These are phyloP conservation scores for Boletus bicolor DNA, from an alignment of 768 basidiomycete species.

Conservation along the genomic window DNA sequence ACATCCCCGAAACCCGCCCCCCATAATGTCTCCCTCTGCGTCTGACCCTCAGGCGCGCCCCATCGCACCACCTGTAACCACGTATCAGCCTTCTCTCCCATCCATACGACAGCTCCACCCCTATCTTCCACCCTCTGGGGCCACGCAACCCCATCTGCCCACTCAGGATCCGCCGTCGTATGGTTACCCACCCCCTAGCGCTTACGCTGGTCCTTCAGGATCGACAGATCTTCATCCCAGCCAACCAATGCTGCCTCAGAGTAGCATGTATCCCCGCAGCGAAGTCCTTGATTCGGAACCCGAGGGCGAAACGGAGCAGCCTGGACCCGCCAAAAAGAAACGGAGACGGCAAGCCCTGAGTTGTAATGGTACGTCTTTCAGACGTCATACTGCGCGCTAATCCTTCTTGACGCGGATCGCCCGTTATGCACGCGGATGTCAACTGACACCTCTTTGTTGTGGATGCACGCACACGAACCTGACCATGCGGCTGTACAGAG, in stretches of 20 bases:
- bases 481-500: conserved; percentile 42
- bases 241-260: conserved; percentile 20
- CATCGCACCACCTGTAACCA: conserved; percentile 20
- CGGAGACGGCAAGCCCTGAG: conserved; percentile 77
- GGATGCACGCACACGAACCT: not conserved
- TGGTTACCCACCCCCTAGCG: conserved; percentile 23
- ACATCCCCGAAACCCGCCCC: conserved; percentile 25
- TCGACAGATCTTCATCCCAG: conserved; percentile 27
- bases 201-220: conserved; percentile 24
- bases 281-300: conserved; percentile 52
- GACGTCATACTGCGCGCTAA: conserved; percentile 20
- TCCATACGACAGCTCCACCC: conserved; percentile 70
- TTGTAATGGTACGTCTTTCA: conserved; percentile 64
- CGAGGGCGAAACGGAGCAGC: conserved; percentile 49
- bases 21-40: conserved; percentile 27
- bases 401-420: conserved; percentile 14
- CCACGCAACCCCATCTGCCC: conserved; percentile 27
- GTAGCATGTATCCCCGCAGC: conserved; percentile 29
- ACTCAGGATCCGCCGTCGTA: conserved; percentile 27
- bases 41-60: conserved; percentile 28
- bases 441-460: conserved; percentile 1
- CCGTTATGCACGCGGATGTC: not conserved
- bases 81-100: conserved; percentile 43
- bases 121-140: conserved; percentile 53
- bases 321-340: conserved; percentile 76